phyloP scores from a whole-genome alignment of 768 basidiomycete species.

The Tricholoma hemisulphureum region DNA sequence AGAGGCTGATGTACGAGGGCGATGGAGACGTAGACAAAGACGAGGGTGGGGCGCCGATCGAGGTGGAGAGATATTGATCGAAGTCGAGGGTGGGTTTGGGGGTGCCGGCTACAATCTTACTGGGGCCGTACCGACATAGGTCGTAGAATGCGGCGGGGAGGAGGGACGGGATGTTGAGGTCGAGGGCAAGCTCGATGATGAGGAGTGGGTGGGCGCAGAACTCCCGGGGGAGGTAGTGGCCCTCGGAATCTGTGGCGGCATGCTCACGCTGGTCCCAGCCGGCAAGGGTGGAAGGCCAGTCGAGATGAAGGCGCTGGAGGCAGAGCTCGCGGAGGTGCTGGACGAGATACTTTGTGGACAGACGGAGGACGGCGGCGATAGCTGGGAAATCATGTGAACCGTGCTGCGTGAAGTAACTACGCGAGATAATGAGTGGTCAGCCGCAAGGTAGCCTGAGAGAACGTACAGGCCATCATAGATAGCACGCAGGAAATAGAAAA shows the following conservation, averaged over 20 bases:
- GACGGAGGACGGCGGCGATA: conserved; percentile 63
- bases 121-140: conserved; percentile 68
- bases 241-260: conserved; percentile 45
- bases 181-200: conserved; percentile 66
- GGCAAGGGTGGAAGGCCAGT: conserved; percentile 66
- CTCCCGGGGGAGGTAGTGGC: conserved; percentile 60
- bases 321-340: conserved; percentile 63
- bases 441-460: not conserved
- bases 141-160: conserved; percentile 77
- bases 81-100: conserved; percentile 30
- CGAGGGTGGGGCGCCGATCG: conserved; percentile 24
- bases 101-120: conserved; percentile 61
- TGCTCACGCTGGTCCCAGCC: conserved; percentile 72
- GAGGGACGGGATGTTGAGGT: conserved; percentile 54
- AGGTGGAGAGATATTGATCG: conserved; percentile 21
- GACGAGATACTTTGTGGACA: conserved; percentile 76
- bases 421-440: conserved; percentile 2
- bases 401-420: conserved; percentile 56
- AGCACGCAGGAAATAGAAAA: conserved; percentile 63
- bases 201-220: conserved; percentile 65
- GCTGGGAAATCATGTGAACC: conserved; percentile 54
- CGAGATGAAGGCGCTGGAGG: conserved; percentile 52
- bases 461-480: conserved; percentile 77
- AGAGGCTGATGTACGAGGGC: conserved; percentile 21
- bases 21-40: conserved; percentile 19